Percentiles rank a stretch among this genome's conserved stretches.
phyloP scores from a whole-genome alignment of 768 basidiomycete genomes.

The Rhodocollybia butyracea region DNA sequence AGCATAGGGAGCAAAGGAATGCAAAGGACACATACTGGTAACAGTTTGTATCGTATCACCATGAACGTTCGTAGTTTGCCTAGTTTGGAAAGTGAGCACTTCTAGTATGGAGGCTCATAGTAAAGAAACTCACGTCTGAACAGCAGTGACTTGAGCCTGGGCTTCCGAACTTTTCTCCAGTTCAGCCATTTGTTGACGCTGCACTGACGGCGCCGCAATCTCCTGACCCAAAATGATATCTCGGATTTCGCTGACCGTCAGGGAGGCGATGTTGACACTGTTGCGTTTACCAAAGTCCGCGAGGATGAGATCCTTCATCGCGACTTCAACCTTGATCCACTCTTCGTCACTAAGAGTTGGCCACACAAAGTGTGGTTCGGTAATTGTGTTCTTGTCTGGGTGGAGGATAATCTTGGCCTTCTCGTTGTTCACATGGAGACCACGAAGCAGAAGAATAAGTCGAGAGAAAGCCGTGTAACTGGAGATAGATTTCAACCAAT shows the following conservation, averaged over 20 bases:
- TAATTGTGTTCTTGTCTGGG: constrained; percentile 95
- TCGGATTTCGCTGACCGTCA: constrained; percentile 94
- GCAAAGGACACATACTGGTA: constrained; percentile 60
- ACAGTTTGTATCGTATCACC: constrained; percentile 95
- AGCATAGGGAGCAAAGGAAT: neutral
- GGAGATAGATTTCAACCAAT: constrained; percentile 98
- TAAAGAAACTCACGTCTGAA: constrained; percentile 66
- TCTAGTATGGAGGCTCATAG: neutral
- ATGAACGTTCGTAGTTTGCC: constrained; percentile 96
- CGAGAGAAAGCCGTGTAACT: constrained; percentile 99
- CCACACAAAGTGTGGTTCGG: constrained; percentile 98
- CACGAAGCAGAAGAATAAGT: constrained; percentile 93
- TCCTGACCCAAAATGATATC: constrained; percentile 99
- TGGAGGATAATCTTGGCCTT: constrained; percentile 98
- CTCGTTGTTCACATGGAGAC: constrained; percentile 98
- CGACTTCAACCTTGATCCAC: constrained; percentile 99
- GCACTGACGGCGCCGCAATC: constrained; percentile 91
- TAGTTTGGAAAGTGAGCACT: constrained; percentile 20
- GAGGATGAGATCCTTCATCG: constrained; percentile 95
- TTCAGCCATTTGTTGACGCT: constrained; percentile 99
- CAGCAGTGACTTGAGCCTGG: constrained; percentile 90
- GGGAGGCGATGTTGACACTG: constrained; percentile 95
- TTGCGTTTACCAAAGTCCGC: constrained; percentile 99
- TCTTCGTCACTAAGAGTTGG: constrained; percentile 90
- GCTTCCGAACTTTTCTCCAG: constrained; percentile 96